These are phyloP conservation scores for Graphilbum fragrans DNA, from an alignment of 2,329 filamentous ascomycete species.

Conservation along the genomic window DNA sequence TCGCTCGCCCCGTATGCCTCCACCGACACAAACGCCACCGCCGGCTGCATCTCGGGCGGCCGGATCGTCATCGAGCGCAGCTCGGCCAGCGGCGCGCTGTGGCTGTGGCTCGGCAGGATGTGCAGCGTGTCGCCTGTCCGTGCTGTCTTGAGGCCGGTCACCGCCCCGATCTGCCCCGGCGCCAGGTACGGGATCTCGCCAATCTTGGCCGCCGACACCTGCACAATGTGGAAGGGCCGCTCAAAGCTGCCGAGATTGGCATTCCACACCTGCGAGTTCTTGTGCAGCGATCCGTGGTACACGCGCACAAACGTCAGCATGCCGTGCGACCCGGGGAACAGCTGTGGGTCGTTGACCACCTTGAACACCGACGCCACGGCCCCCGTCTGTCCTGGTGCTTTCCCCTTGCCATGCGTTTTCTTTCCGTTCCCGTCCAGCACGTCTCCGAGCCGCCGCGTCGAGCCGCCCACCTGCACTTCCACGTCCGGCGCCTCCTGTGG, in stretches of 20 bases:
- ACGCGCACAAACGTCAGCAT: conserved; percentile 86
- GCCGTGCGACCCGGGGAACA: conserved; percentile 39
- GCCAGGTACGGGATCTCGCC: conserved; percentile 71
- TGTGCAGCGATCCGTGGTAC: conserved; percentile 70
- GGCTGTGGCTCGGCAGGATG: conserved; percentile 47
- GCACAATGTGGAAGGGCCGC: conserved; percentile 66
- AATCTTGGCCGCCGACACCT: conserved; percentile 81
- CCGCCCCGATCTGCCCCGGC: conserved; percentile 86
- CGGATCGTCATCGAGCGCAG: conserved; percentile 70
- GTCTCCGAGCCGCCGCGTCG: conserved; percentile 27
- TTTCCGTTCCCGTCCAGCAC: conserved; percentile 20
- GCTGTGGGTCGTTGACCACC: conserved; percentile 75
- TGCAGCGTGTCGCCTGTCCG: conserved; percentile 89
- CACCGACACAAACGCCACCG: conserved; percentile 92
- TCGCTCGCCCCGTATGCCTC: conserved; percentile 55
- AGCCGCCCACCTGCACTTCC: conserved; percentile 25
- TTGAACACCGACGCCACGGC: conserved; percentile 73
- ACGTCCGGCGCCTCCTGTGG: conserved; percentile 32
- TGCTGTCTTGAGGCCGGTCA: conserved; percentile 81
- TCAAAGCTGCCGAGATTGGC: conserved; percentile 73
- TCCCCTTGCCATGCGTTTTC: not conserved
- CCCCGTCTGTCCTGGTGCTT: conserved; percentile 15
- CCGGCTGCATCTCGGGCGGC: conserved; percentile 79
- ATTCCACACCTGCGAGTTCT: conserved; percentile 71
- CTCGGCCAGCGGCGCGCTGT: conserved; percentile 47